These are phyloP conservation scores for Colletotrichum kahawae DNA, from an alignment of 2,329 filamentous ascomycete genomes.

Conservation along the genomic window DNA sequence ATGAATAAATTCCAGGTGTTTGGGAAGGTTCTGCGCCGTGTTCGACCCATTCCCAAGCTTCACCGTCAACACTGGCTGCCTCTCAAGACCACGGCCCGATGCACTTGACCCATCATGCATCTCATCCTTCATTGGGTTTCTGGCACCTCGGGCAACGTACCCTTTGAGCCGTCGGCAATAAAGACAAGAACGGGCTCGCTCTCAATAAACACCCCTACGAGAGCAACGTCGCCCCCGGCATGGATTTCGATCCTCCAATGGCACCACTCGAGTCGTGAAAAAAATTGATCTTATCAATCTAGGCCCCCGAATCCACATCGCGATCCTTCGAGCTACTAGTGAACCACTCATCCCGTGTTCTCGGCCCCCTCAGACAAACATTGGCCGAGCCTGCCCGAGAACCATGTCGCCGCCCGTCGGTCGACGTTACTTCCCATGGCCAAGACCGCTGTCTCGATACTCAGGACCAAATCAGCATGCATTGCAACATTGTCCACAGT, in stretches of 20 bases:
- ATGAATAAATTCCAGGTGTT: neutral
- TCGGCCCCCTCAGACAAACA: neutral
- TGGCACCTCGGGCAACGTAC: neutral
- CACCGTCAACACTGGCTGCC: neutral
- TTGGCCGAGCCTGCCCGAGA: neutral
- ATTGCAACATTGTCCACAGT: neutral
- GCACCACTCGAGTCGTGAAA: neutral
- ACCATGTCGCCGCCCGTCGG: neutral
- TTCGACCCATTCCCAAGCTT: neutral
- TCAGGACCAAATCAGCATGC: neutral
- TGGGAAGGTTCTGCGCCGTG: neutral
- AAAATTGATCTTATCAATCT: constrained; percentile 13
- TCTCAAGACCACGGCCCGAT: neutral
- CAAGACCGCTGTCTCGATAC: neutral
- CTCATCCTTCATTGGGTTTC: neutral
- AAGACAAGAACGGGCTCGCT: neutral
- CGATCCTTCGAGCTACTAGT: constrained; percentile 4
- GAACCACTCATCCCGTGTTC: neutral
- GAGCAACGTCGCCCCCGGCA: neutral
- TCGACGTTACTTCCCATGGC: neutral
- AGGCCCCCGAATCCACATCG: neutral
- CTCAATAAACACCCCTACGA: neutral
- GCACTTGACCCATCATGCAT: neutral
- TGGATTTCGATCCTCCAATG: constrained; percentile 3
- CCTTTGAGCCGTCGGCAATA: neutral